Conservation (phyloP, 1,284 basidiomycete species). For the Ganoderma sinense region DNA sequence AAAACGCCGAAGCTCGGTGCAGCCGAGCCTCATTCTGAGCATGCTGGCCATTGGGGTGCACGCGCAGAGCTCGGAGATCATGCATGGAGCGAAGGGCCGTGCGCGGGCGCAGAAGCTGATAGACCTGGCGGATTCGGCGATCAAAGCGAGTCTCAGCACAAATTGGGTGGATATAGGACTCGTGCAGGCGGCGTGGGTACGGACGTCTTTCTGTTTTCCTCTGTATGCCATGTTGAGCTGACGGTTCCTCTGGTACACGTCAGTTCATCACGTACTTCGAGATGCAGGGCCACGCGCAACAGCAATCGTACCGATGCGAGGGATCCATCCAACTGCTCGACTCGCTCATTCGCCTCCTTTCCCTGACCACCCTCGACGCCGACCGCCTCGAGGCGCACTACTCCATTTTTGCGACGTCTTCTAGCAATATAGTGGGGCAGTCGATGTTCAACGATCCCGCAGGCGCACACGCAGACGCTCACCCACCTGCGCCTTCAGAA, state of each 20-base stretch:
- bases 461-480: neutral
- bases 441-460: neutral
- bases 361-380: constrained; percentile 47
- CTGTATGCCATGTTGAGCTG: neutral
- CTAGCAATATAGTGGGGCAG: neutral
- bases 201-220: constrained; percentile 25
- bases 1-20: constrained; percentile 56
- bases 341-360: constrained; percentile 66
- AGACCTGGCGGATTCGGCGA: constrained; percentile 68
- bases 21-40: constrained; percentile 70
- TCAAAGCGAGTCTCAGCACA: constrained; percentile 73
- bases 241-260: neutral
- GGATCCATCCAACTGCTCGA: constrained; percentile 70
- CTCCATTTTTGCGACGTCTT: constrained; percentile 4
- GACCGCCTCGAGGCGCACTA: constrained; percentile 4
- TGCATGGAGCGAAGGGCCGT: constrained; percentile 49
- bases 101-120: constrained; percentile 62
- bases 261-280: constrained; percentile 77
- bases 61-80: constrained; percentile 71
- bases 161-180: constrained; percentile 75
- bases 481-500: neutral
- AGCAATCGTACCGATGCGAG: constrained; percentile 55
- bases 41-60: constrained; percentile 71
- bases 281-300: constrained; percentile 67
- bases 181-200: constrained; percentile 78